Conservation (phyloP, 768 basidiomycete species). For the Hydnomerulius pinastri region DNA sequence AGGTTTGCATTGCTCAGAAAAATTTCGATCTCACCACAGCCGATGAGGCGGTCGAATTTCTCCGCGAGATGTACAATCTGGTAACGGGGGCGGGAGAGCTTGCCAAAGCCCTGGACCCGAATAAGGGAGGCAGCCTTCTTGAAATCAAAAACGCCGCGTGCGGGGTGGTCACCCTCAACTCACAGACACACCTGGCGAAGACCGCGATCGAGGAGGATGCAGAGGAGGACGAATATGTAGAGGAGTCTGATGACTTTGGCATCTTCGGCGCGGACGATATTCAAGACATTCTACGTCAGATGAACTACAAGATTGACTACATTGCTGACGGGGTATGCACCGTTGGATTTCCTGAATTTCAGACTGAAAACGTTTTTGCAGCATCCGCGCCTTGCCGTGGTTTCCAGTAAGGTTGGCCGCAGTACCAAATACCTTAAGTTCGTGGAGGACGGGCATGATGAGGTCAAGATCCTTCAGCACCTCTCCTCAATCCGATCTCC, state of each 20-base stretch:
- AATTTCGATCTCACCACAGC: not conserved
- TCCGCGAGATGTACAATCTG: slow-evolving; percentile 19
- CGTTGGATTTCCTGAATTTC: no score
- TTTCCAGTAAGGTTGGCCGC: not conserved
- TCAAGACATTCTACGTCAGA: no score
- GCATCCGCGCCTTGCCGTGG: slow-evolving; percentile 11
- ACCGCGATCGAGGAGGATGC: no score
- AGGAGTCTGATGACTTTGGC: no score
- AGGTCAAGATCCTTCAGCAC: slow-evolving; percentile 10
- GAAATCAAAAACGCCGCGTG: not conserved
- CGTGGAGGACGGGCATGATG: not conserved
- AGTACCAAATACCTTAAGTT: slow-evolving; percentile 12
- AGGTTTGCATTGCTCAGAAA: slow-evolving; percentile 9
- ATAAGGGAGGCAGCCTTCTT: not conserved
- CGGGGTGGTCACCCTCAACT: slow-evolving; percentile 14
- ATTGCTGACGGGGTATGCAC: no score
- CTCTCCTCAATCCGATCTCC: no score
- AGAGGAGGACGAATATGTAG: no score
- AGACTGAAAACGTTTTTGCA: no score
- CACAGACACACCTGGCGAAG: no score
- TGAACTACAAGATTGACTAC: no score
- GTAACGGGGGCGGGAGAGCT: not conserved
- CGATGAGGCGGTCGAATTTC: not conserved
- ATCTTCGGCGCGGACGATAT: no score
- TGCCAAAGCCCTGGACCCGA: not conserved